Percentiles rank a stretch among this genome's conserved stretches.
phyloP scores from a whole-genome alignment of 306 rosid species.

The Astragalus membranaceus region DNA sequence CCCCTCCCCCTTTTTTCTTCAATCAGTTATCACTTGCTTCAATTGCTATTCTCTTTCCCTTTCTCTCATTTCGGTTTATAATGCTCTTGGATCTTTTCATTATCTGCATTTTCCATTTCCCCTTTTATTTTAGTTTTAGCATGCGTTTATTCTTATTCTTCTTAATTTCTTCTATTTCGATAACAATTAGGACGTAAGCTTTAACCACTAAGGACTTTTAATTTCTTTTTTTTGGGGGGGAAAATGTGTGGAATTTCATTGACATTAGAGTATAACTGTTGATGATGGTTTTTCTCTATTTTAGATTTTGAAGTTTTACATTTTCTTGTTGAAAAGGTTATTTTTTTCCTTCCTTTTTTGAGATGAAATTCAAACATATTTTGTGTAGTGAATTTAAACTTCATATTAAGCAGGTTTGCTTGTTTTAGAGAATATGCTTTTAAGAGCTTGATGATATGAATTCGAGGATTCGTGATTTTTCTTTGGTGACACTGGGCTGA shows the following conservation, averaged over 20 bases:
- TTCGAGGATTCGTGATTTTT: not conserved
- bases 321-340: not conserved
- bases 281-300: not conserved
- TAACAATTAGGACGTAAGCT: not conserved
- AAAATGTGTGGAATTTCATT: not conserved
- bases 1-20: not conserved
- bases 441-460: not conserved
- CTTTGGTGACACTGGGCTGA: not conserved
- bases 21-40: not conserved
- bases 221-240: not conserved
- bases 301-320: not conserved
- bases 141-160: not conserved
- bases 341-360: not conserved
- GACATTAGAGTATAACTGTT: not conserved
- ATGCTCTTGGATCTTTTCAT: not conserved
- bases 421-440: not conserved
- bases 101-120: conserved; percentile 3
- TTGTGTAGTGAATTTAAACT: no score
- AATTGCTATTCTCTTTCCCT: not conserved
- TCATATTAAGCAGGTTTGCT: not conserved
- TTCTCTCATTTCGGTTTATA: not conserved
- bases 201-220: not conserved
- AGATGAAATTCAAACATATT: not conserved
- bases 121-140: not conserved
- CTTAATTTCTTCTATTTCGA: not conserved